Percentiles rank a stretch among this genome's conserved stretches.
Evolutionary conservation across 192 early-diverging fungal species (phyloP).

Genomic region (Podila verticillata): DNA sequence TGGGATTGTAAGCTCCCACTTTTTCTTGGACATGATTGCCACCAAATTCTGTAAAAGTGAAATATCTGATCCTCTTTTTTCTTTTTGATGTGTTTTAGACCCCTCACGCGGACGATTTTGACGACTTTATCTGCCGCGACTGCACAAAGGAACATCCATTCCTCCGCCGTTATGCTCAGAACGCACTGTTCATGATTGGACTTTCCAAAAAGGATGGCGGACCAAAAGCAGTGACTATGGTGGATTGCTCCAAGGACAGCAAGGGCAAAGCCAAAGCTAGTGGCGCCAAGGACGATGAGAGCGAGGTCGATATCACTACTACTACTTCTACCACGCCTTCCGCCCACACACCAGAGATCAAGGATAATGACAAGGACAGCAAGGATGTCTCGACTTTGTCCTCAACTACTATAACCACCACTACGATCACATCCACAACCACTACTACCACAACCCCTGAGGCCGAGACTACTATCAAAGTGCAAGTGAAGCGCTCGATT

Average conservation of each 20-base stretch:
- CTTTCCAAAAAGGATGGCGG: slow-evolving; percentile 13
- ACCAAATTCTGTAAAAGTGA: neutral
- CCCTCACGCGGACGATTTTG: slow-evolving; percentile 65
- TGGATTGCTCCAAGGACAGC: slow-evolving; percentile 32
- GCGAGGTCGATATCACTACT: slow-evolving; percentile 6
- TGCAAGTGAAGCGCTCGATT: slow-evolving; percentile 31
- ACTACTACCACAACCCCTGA: neutral
- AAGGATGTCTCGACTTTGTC: neutral
- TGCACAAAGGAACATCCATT: slow-evolving; percentile 64
- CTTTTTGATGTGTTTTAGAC: slow-evolving; percentile 31
- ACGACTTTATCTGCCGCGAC: slow-evolving; percentile 74
- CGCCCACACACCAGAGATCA: neutral
- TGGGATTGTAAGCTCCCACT: slow-evolving; percentile 50
- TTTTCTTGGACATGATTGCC: neutral
- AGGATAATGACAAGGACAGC: neutral
- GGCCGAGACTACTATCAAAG: neutral
- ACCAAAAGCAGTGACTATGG: slow-evolving; percentile 35
- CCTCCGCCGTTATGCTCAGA: slow-evolving; percentile 39
- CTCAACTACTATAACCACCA: neutral
- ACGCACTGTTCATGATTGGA: slow-evolving; percentile 49
- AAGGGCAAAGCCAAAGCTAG: neutral
- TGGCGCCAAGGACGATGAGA: neutral
- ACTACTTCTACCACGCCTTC: neutral
- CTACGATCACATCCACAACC: slow-evolving; percentile 4
- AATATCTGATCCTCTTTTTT: slow-evolving; percentile 2